Conservation (phyloP, 768 basidiomycete species). For the Boletus pseudo-olivaceus region DNA sequence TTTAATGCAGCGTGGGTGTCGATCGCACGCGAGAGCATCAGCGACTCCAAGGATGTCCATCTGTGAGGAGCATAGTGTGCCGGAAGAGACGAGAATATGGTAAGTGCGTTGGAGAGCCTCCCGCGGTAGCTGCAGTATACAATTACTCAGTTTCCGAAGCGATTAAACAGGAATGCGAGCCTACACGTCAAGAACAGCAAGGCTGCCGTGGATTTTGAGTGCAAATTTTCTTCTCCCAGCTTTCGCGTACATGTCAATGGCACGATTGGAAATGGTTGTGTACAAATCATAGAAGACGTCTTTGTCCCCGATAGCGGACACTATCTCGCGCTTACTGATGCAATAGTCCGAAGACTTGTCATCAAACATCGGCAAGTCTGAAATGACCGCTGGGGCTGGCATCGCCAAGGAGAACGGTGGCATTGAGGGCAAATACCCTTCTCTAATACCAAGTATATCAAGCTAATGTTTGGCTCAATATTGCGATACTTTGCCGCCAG, state of each 20-base stretch:
- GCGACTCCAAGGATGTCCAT: slow-evolving; percentile 78
- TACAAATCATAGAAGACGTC: slow-evolving; percentile 79
- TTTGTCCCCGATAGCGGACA: slow-evolving; percentile 50
- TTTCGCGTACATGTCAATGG: slow-evolving; percentile 80
- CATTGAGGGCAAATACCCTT: slow-evolving; percentile 64
- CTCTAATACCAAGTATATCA: slow-evolving; percentile 75
- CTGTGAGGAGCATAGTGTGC: slow-evolving; percentile 80
- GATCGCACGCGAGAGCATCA: slow-evolving; percentile 73
- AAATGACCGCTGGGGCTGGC: slow-evolving; percentile 10
- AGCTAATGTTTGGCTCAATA: slow-evolving; percentile 47
- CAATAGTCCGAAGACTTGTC: slow-evolving; percentile 20
- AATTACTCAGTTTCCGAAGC: slow-evolving; percentile 5
- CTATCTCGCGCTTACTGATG: slow-evolving; percentile 62
- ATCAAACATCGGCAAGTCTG: slow-evolving; percentile 18
- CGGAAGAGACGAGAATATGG: slow-evolving; percentile 75
- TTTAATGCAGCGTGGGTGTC: slow-evolving; percentile 58
- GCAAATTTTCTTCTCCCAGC: slow-evolving; percentile 86
- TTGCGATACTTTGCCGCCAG: background rate
- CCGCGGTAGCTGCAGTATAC: slow-evolving; percentile 57
- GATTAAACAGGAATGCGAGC: slow-evolving; percentile 30
- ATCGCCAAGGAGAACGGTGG: slow-evolving; percentile 69
- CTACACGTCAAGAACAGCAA: slow-evolving; percentile 88
- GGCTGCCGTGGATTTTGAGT: slow-evolving; percentile 75
- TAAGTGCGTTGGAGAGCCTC: slow-evolving; percentile 57
- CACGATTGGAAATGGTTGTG: slow-evolving; percentile 66